Evolutionary conservation across 805 yeast species (phyloP).

Genomic region (Metschnikowia vanudenii): DNA sequence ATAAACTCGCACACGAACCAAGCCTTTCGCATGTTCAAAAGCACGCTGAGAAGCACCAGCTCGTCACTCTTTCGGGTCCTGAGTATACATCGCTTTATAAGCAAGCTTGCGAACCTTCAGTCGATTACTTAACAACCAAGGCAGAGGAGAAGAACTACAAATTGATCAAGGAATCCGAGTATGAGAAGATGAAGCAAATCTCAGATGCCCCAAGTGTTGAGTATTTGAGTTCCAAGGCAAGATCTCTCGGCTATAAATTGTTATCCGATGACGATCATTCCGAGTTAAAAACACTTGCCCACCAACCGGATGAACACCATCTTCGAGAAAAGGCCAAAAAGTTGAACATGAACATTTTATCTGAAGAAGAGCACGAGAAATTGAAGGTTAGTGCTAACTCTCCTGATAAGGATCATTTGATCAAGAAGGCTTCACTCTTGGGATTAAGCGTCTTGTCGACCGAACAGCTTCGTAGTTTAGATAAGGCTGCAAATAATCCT

Average conservation of each 20-base stretch:
- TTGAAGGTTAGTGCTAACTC: constrained; percentile 5
- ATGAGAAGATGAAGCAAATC: background rate
- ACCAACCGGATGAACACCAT: constrained; percentile 9
- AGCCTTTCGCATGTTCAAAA: constrained; percentile 32
- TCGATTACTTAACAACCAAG: constrained; percentile 18
- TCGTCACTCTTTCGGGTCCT: constrained; percentile 28
- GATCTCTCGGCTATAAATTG: constrained; percentile 3
- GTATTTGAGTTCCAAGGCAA: constrained; percentile 10
- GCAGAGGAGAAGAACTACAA: constrained; percentile 15
- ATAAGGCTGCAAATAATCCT: constrained; percentile 17
- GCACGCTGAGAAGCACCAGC: constrained; percentile 34
- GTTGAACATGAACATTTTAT: background rate
- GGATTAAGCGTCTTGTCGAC: constrained; percentile 7
- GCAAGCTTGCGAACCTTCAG: constrained; percentile 32
- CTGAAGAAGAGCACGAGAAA: constrained; percentile 1
- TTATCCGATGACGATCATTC: constrained; percentile 1
- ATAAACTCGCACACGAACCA: constrained; percentile 18
- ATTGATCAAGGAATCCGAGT: constrained; percentile 11
- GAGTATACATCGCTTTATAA: constrained; percentile 35
- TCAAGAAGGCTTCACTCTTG: constrained; percentile 7
- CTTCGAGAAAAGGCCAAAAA: constrained; percentile 5
- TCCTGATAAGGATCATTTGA: constrained; percentile 6
- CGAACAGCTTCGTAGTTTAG: constrained; percentile 8
- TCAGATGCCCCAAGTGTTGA: constrained; percentile 10
- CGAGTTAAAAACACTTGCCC: constrained; percentile 3